phyloP scores from a whole-genome alignment of 106 monocot genomes.

The Hemerocallis citrina region DNA sequence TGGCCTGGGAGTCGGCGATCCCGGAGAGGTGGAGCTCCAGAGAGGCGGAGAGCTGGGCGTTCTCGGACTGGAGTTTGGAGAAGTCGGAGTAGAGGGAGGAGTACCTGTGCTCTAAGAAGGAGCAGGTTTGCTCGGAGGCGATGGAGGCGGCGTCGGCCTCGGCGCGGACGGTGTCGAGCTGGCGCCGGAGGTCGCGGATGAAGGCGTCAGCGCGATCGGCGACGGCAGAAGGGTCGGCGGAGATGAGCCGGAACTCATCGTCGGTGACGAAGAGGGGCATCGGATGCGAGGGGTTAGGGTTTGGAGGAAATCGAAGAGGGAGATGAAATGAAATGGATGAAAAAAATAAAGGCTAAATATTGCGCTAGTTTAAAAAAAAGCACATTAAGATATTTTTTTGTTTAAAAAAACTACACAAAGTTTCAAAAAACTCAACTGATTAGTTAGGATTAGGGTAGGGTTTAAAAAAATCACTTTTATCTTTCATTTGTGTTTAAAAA shows the following conservation, averaged over 20 bases:
- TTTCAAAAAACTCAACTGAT: no score
- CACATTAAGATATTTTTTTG: no score
- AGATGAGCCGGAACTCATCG: constrained; percentile 62
- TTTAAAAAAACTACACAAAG: no score
- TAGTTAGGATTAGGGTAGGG: no score
- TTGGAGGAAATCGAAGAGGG: background rate
- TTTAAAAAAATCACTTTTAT: no score
- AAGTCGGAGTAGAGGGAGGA: constrained; percentile 47
- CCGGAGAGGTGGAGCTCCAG: constrained; percentile 37
- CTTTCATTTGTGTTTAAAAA: no score
- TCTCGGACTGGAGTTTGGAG: constrained; percentile 51
- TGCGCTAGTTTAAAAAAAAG: no score
- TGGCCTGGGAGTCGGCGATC: constrained; percentile 42
- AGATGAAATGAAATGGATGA: background rate
- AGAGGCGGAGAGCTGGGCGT: constrained; percentile 47
- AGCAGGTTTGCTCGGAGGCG: constrained; percentile 77
- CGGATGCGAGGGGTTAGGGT: background rate
- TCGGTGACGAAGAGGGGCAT: constrained; percentile 96
- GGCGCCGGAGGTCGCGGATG: constrained; percentile 64
- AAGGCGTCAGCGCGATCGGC: constrained; percentile 74
- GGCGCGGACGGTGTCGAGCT: constrained; percentile 75
- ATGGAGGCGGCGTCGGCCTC: constrained; percentile 83
- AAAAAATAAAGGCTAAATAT: background rate
- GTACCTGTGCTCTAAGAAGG: constrained; percentile 78
- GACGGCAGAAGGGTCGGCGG: constrained; percentile 45